Evolutionary conservation across 2,329 filamentous ascomycete species (phyloP).

Genomic region (Penicillium italicum): DNA sequence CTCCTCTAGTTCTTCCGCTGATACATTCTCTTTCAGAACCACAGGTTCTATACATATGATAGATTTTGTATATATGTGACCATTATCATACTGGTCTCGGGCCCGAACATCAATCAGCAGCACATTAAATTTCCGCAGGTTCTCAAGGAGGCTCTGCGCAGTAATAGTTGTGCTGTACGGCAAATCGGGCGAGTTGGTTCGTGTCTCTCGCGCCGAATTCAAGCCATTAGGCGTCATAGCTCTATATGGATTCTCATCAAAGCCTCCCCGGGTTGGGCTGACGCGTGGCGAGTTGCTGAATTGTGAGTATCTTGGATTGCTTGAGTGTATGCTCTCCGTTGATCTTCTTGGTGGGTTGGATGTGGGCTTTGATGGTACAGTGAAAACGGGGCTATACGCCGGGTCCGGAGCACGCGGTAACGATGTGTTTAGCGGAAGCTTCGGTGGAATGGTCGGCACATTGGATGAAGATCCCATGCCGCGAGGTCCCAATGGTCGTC

Average conservation of each 20-base stretch:
- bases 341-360: conserved; percentile 41
- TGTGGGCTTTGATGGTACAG: conserved; percentile 38
- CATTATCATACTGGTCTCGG: conserved; percentile 76
- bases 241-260: conserved; percentile 44
- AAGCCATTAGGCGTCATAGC: conserved; percentile 44
- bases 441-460: conserved; percentile 41
- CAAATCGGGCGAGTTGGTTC: conserved; percentile 47
- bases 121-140: conserved; percentile 63
- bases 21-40: conserved; percentile 64
- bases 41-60: conserved; percentile 91
- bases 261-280: conserved; percentile 33
- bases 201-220: conserved; percentile 35
- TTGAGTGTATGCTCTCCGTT: conserved; percentile 40
- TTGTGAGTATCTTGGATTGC: conserved; percentile 37
- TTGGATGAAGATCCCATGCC: conserved; percentile 39
- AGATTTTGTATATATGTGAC: conserved; percentile 78
- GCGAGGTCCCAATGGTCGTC: conserved; percentile 42
- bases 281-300: conserved; percentile 32
- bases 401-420: conserved; percentile 48
- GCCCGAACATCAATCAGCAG: conserved; percentile 82
- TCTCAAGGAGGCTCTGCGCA: conserved; percentile 66
- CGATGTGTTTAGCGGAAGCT: conserved; percentile 41
- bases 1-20: conserved; percentile 59
- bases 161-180: conserved; percentile 61
- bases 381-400: conserved; percentile 47